A percentile compares a stretch with the other conserved stretches of the same genome.
Evolutionary conservation across 192 early-diverging fungal genomes (phyloP).

Genomic region (Backusella tarrabulga): DNA sequence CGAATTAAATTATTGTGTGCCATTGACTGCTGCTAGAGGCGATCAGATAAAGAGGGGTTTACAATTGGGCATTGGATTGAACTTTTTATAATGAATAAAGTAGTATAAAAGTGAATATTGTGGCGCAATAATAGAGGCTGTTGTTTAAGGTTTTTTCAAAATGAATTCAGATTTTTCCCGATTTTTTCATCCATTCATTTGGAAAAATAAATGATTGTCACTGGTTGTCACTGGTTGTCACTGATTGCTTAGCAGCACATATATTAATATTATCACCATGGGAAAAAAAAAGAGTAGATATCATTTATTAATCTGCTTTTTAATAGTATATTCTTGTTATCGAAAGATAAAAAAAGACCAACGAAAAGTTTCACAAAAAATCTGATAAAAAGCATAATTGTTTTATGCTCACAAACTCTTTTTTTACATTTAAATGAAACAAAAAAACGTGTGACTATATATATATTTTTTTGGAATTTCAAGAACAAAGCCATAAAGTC

Average conservation of each 20-base stretch:
- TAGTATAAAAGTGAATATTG: neutral
- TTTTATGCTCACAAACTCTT: neutral
- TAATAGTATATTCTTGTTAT: too few species aligned
- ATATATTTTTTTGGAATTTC: too few species aligned
- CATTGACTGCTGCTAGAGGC: constrained; percentile 58
- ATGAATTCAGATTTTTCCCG: neutral
- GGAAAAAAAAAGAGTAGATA: neutral
- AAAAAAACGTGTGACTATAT: neutral
- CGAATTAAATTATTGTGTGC: constrained; percentile 91
- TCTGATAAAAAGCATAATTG: neutral
- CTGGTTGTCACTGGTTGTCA: neutral
- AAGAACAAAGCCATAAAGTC: neutral
- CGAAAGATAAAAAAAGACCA: too few species aligned
- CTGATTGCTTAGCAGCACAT: neutral
- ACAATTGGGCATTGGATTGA: constrained; percentile 85
- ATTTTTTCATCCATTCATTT: neutral
- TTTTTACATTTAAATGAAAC: neutral
- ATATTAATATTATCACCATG: neutral
- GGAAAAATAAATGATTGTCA: neutral
- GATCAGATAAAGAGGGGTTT: constrained; percentile 74
- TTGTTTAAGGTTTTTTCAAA: neutral
- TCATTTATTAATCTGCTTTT: too few species aligned
- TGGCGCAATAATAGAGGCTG: neutral
- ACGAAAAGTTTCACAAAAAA: neutral
- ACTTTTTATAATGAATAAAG: constrained; percentile 61